Percentiles rank a stretch among this genome's conserved stretches.
These are phyloP conservation scores for Entonaema liquescens DNA, from an alignment of 495 filamentous ascomycete genomes.

Conservation along the genomic window DNA sequence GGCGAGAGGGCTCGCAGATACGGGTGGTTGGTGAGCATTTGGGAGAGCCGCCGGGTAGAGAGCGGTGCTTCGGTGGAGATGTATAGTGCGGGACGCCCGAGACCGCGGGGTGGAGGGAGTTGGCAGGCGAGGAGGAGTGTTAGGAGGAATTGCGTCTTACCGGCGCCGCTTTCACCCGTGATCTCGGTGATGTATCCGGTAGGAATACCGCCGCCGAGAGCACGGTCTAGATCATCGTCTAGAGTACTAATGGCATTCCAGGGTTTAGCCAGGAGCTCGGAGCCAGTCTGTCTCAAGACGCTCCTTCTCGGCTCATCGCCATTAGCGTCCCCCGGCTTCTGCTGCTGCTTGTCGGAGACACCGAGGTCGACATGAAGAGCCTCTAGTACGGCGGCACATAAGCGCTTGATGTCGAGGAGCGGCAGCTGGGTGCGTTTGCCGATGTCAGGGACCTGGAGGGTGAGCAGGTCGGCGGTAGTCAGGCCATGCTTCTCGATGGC, in stretches of 20 bases:
- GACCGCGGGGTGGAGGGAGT: constrained; percentile 75
- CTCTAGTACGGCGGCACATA: constrained; percentile 69
- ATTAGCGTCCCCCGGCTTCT: constrained; percentile 20
- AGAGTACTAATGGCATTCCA: constrained; percentile 81
- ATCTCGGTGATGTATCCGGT: constrained; percentile 87
- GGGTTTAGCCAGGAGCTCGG: constrained; percentile 50
- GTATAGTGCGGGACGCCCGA: constrained; percentile 78
- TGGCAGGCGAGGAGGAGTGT: constrained; percentile 83
- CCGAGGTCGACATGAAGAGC: constrained; percentile 73
- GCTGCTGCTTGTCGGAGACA: constrained; percentile 42
- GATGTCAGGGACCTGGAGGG: constrained; percentile 82
- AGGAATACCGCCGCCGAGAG: constrained; percentile 86
- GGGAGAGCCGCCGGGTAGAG: constrained; percentile 78
- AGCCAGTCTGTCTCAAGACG: constrained; percentile 47
- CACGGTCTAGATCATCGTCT: constrained; percentile 74
- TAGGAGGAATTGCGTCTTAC: constrained; percentile 94
- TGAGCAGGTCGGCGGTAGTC: constrained; percentile 85
- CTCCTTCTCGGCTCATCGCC: neutral
- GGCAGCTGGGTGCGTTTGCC: constrained; percentile 87
- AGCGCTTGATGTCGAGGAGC: constrained; percentile 76
- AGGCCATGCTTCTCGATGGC: constrained; percentile 78
- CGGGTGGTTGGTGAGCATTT: constrained; percentile 77
- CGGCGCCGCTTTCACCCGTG: constrained; percentile 92
- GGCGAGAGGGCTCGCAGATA: constrained; percentile 59
- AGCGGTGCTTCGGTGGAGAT: constrained; percentile 94